These are phyloP conservation scores for Metarhizium rileyi DNA, from an alignment of 2,329 filamentous ascomycete species.

Conservation along the genomic window DNA sequence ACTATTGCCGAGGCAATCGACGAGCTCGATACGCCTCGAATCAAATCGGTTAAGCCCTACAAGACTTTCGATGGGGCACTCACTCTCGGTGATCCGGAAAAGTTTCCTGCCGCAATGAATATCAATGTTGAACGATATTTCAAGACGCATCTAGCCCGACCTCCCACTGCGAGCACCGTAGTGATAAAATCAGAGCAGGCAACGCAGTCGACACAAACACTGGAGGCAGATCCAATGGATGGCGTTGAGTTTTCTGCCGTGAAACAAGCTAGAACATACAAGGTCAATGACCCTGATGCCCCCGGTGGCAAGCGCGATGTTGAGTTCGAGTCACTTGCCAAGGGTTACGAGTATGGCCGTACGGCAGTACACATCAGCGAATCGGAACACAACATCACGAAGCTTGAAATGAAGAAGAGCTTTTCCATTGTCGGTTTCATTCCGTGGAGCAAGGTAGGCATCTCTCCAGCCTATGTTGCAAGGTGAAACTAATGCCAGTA, in stretches of 20 bases:
- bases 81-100: slow-evolving; percentile 66
- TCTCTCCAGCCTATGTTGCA: neutral
- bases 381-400: slow-evolving; percentile 81
- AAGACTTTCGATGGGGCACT: slow-evolving; percentile 72
- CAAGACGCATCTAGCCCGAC: slow-evolving; percentile 66
- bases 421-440: slow-evolving; percentile 87
- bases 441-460: slow-evolving; percentile 54
- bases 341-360: slow-evolving; percentile 86
- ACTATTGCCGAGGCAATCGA: slow-evolving; percentile 79
- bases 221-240: slow-evolving; percentile 38
- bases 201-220: slow-evolving; percentile 40
- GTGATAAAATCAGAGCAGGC: slow-evolving; percentile 45
- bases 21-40: slow-evolving; percentile 64
- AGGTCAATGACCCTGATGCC: slow-evolving; percentile 63
- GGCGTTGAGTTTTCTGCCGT: slow-evolving; percentile 56
- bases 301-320: slow-evolving; percentile 76
- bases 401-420: slow-evolving; percentile 63
- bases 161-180: slow-evolving; percentile 70
- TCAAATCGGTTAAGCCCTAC: slow-evolving; percentile 68
- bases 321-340: slow-evolving; percentile 73
- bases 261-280: slow-evolving; percentile 70
- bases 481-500: slow-evolving; percentile 20
- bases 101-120: slow-evolving; percentile 62
- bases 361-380: slow-evolving; percentile 85
- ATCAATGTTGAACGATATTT: slow-evolving; percentile 91